Percentiles rank a stretch among this genome's conserved stretches.
These are phyloP conservation scores for Clitoria ternatea DNA, from an alignment of 306 rosid species.

Conservation along the genomic window DNA sequence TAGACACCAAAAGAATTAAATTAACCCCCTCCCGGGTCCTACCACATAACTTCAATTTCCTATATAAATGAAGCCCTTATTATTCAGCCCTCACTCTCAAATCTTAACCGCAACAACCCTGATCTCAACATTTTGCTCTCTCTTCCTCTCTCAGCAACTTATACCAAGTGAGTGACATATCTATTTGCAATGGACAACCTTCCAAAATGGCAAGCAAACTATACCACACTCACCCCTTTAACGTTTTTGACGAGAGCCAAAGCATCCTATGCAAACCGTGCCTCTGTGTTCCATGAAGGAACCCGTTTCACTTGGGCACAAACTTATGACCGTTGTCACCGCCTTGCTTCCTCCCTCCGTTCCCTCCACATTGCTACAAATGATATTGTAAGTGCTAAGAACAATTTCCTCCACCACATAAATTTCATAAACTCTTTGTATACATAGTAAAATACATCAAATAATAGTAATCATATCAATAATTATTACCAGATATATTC, in stretches of 20 bases:
- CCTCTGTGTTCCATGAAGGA: conserved; percentile 58
- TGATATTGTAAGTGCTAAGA: conserved; percentile 66
- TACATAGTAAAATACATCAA: neutral
- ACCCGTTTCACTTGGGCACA: conserved; percentile 74
- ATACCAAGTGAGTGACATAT: neutral
- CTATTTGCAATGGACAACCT: conserved; percentile 44
- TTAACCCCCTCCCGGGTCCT: no score
- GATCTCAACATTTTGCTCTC: neutral
- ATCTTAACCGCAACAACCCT: neutral
- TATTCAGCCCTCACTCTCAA: neutral
- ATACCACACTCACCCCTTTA: conserved; percentile 60
- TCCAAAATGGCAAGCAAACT: conserved; percentile 60
- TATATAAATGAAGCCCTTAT: neutral
- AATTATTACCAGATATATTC: no score
- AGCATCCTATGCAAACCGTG: conserved; percentile 46
- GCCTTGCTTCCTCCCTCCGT: conserved; percentile 78
- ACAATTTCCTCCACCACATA: neutral
- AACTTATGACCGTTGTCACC: conserved; percentile 69
- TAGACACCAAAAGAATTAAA: no score
- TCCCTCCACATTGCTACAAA: conserved; percentile 51
- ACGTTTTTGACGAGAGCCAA: conserved; percentile 70
- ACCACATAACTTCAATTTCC: neutral
- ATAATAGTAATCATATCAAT: no score
- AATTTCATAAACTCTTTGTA: neutral
- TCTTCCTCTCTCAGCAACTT: neutral